A percentile compares a stretch with the other conserved stretches of the same genome.
Conservation (phyloP, 495 filamentous ascomycete species). For the Penicillium turbatum region DNA sequence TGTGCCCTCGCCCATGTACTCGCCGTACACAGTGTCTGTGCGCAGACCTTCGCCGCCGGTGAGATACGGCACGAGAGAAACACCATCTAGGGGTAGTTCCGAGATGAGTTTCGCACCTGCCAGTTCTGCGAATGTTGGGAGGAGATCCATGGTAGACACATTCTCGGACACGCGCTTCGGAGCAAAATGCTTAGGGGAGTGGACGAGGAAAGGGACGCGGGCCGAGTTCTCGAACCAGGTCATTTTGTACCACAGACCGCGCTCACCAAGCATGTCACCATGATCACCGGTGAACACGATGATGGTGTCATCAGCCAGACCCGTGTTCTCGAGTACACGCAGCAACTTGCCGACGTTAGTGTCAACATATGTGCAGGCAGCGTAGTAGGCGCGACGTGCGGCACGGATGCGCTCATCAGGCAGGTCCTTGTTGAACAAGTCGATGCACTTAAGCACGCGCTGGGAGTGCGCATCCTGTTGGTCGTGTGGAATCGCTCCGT, state of each 20-base stretch:
- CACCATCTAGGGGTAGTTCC: conserved; percentile 71
- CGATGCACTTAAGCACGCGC: conserved; percentile 75
- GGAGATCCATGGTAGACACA: conserved; percentile 80
- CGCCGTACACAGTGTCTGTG: conserved; percentile 75
- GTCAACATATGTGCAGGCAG: conserved; percentile 84
- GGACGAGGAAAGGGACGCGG: conserved; percentile 75
- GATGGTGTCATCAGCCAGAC: conserved; percentile 75
- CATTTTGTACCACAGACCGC: conserved; percentile 94
- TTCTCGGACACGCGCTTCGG: conserved; percentile 68
- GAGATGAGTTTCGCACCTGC: conserved; percentile 59
- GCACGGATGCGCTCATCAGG: conserved; percentile 73
- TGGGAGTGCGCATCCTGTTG: conserved; percentile 79
- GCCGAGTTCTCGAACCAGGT: conserved; percentile 80
- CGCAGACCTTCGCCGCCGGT: conserved; percentile 49
- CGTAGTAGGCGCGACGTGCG: conserved; percentile 81
- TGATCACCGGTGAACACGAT: conserved; percentile 86
- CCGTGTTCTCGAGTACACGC: conserved; percentile 65
- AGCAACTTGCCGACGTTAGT: conserved; percentile 79
- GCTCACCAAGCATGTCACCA: conserved; percentile 88
- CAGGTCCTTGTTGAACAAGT: conserved; percentile 71
- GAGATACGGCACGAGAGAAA: conserved; percentile 67
- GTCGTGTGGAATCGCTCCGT: conserved; percentile 61
- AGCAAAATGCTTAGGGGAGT: conserved; percentile 61
- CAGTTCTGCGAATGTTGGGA: conserved; percentile 80
- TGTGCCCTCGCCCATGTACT: conserved; percentile 88